Conservation (phyloP, 2,329 filamentous ascomycete genomes). For the Monilinia aucupariae region DNA sequence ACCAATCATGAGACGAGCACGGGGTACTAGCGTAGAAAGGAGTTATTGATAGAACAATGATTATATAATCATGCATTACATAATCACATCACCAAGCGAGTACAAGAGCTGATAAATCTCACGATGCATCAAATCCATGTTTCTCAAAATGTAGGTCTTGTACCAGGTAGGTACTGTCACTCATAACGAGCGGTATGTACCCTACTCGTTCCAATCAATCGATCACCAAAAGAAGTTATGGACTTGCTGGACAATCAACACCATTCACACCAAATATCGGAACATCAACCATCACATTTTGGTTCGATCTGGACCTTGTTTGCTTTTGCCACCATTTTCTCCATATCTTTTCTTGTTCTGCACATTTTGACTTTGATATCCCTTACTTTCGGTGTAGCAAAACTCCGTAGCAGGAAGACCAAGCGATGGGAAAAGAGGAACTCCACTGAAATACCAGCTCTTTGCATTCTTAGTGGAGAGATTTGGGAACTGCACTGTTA, state of each 20-base stretch:
- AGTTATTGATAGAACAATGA: no score
- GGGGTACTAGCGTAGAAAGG: background rate
- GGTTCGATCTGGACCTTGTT: background rate
- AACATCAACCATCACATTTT: background rate
- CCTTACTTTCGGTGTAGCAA: slow-evolving; percentile 7
- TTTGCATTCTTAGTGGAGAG: slow-evolving; percentile 11
- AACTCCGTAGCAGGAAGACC: background rate
- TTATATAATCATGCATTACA: no score
- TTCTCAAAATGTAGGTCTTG: no score
- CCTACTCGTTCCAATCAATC: background rate
- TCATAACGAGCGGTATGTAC: no score
- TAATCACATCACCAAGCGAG: no score
- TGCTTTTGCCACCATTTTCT: slow-evolving; percentile 3
- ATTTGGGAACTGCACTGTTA: slow-evolving; percentile 5
- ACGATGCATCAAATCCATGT: no score
- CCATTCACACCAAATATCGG: background rate
- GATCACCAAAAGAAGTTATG: background rate
- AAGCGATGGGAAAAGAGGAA: background rate
- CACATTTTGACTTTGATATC: background rate
- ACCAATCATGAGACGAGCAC: background rate
- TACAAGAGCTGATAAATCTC: no score
- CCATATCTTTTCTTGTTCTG: slow-evolving; percentile 6
- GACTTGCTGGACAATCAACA: background rate
- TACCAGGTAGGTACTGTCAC: no score
- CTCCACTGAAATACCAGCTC: slow-evolving; percentile 7